A percentile compares a stretch with the other conserved stretches of the same genome.
These are phyloP conservation scores for Claviceps africana DNA, from an alignment of 2,329 filamentous ascomycete genomes.

Conservation along the genomic window DNA sequence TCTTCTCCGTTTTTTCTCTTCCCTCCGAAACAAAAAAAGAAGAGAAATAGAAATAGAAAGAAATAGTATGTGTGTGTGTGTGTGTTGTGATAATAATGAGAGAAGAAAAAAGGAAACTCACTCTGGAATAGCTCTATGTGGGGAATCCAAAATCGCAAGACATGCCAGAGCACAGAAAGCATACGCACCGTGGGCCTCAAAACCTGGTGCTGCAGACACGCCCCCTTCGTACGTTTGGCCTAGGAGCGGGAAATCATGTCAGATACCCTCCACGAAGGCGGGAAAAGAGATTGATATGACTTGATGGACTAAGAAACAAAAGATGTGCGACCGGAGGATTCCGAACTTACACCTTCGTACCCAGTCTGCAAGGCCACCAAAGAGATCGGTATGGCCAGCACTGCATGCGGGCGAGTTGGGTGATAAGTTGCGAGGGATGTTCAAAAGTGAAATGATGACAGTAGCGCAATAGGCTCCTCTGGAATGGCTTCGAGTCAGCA, in stretches of 20 bases:
- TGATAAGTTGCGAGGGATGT: conserved; percentile 68
- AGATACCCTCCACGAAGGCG: conserved; percentile 6
- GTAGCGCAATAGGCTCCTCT: conserved; percentile 88
- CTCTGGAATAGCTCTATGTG: conserved; percentile 58
- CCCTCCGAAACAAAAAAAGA: not conserved
- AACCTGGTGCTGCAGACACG: conserved; percentile 69
- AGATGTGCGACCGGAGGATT: not conserved
- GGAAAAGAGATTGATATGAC: conserved; percentile 5
- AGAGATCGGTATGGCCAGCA: conserved; percentile 49
- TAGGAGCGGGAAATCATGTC: conserved; percentile 19
- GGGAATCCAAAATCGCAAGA: conserved; percentile 71
- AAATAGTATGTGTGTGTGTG: too few relatives aligned
- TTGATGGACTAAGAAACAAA: conserved; percentile 4
- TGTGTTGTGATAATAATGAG: too few relatives aligned
- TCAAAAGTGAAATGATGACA: conserved; percentile 68
- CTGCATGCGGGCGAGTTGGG: conserved; percentile 53
- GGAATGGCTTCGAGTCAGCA: conserved; percentile 7
- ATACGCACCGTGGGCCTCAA: conserved; percentile 92
- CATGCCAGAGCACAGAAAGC: conserved; percentile 88
- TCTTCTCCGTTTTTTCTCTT: too few relatives aligned
- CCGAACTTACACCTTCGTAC: conserved; percentile 57
- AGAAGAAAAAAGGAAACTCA: conserved; percentile 27
- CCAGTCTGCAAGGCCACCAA: conserved; percentile 64
- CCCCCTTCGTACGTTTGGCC: conserved; percentile 93
- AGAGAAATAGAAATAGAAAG: not conserved